These are phyloP conservation scores for Diaporthe citri DNA, from an alignment of 2,329 filamentous ascomycete genomes.

Conservation along the genomic window DNA sequence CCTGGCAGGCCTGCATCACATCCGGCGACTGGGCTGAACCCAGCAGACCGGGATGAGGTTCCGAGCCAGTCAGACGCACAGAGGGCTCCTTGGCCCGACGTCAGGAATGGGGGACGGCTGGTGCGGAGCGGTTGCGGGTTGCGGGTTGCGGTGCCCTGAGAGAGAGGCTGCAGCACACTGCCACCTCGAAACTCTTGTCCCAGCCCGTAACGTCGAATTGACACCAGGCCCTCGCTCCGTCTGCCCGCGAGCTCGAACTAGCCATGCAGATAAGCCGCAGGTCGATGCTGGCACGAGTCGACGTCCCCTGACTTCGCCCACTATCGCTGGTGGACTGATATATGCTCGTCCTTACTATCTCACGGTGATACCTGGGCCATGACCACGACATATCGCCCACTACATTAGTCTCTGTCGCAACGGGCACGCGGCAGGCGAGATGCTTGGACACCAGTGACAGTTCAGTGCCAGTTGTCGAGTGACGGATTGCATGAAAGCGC, in stretches of 20 bases:
- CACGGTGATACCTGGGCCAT: conserved; percentile 4
- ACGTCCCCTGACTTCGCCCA: neutral
- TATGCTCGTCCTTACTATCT: neutral
- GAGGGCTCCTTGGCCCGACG: conserved; percentile 1
- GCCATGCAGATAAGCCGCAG: conserved; percentile 26
- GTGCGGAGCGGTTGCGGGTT: conserved; percentile 17
- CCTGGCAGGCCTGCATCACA: conserved; percentile 30
- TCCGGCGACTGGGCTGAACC: conserved; percentile 21
- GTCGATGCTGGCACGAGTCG: conserved; percentile 22
- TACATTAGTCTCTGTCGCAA: conserved; percentile 17
- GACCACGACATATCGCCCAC: conserved; percentile 9
- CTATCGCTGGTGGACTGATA: neutral
- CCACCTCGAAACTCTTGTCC: conserved; percentile 13
- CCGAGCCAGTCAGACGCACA: conserved; percentile 25
- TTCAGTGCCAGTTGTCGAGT: neutral
- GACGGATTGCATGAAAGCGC: conserved; percentile 19
- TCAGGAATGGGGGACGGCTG: conserved; percentile 11
- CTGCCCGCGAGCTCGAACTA: conserved; percentile 3
- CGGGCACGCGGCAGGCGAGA: conserved; percentile 13
- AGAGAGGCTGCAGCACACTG: conserved; percentile 17
- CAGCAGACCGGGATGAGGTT: conserved; percentile 18
- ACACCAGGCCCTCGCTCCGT: neutral
- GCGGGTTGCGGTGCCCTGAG: neutral
- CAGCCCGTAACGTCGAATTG: conserved; percentile 17
- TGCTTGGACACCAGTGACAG: conserved; percentile 8